A percentile compares a stretch with the other conserved stretches of the same genome.
phyloP scores from a whole-genome alignment of 306 rosid species.

The Fagus crenata region DNA sequence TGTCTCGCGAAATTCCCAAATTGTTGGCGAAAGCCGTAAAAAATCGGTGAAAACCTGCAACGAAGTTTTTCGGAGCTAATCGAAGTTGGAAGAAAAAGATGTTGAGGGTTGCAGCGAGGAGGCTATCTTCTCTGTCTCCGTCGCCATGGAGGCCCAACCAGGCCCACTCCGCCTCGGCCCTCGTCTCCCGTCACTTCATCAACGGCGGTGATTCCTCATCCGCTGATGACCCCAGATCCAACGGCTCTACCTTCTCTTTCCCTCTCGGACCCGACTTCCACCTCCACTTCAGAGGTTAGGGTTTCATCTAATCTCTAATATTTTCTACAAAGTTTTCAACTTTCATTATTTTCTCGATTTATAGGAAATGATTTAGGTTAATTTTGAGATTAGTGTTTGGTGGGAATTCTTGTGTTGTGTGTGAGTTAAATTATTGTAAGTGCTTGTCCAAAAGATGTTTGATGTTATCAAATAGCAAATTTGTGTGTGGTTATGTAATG shows the following conservation, averaged over 20 bases:
- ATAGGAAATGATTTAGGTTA: neutral
- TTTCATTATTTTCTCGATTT: neutral
- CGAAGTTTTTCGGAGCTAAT: too few species aligned
- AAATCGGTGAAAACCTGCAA: too few species aligned
- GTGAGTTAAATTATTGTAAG: neutral
- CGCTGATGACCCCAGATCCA: conserved; percentile 34
- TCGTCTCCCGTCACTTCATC: conserved; percentile 31
- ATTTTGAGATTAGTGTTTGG: neutral
- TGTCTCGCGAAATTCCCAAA: too few species aligned
- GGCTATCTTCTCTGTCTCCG: conserved; percentile 41
- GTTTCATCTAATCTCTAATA: neutral
- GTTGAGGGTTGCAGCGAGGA: conserved; percentile 53
- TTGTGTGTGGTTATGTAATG: neutral
- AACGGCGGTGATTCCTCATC: conserved; percentile 27
- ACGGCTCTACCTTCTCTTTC: conserved; percentile 1
- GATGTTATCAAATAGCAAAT: neutral
- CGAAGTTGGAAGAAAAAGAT: conserved; percentile 20
- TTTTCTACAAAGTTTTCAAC: neutral
- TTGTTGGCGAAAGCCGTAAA: too few species aligned
- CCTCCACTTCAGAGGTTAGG: conserved; percentile 39
- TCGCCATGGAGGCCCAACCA: conserved; percentile 33
- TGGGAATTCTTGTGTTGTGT: too few species aligned
- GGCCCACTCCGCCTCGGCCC: conserved; percentile 29
- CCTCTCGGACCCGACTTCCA: conserved; percentile 11
- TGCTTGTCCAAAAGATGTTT: neutral